A percentile compares a stretch with the other conserved stretches of the same genome.
These are phyloP conservation scores for Penicillium psychrofluorescens DNA, from an alignment of 495 filamentous ascomycete genomes.

Conservation along the genomic window DNA sequence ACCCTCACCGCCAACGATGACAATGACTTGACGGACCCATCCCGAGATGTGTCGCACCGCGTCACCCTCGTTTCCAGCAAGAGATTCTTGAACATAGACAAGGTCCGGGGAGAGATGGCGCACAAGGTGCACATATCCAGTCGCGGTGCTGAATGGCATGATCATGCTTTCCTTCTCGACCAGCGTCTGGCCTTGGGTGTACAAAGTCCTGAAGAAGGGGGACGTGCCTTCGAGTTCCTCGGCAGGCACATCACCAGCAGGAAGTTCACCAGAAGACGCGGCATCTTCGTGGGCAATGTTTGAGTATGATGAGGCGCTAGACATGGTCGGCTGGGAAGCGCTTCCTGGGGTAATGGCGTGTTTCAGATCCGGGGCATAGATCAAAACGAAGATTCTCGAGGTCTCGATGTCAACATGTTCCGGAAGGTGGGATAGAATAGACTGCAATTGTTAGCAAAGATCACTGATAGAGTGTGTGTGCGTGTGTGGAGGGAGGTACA, in stretches of 20 bases:
- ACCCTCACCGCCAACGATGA: slow-evolving; percentile 79
- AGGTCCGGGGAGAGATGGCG: slow-evolving; percentile 75
- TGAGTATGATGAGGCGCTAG: slow-evolving; percentile 79
- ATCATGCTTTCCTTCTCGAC: slow-evolving; percentile 81
- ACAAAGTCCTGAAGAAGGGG: slow-evolving; percentile 65
- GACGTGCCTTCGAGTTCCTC: slow-evolving; percentile 29
- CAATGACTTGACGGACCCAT: slow-evolving; percentile 78
- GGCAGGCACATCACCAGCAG: slow-evolving; percentile 26
- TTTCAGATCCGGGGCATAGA: slow-evolving; percentile 77
- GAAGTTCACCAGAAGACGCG: slow-evolving; percentile 57
- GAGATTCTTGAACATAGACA: slow-evolving; percentile 76
- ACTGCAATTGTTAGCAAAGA: slow-evolving; percentile 44
- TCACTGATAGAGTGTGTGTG: neutral
- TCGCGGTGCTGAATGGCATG: slow-evolving; percentile 74
- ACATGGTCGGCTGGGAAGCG: slow-evolving; percentile 43
- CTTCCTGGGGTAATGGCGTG: slow-evolving; percentile 41
- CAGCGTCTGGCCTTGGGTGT: slow-evolving; percentile 64
- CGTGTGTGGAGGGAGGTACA: slow-evolving; percentile 19
- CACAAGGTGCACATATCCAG: slow-evolving; percentile 74
- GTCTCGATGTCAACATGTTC: slow-evolving; percentile 59
- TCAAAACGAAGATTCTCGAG: slow-evolving; percentile 73
- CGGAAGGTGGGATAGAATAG: slow-evolving; percentile 82
- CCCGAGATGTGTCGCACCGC: slow-evolving; percentile 63
- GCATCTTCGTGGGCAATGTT: slow-evolving; percentile 75
- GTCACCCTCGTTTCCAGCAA: slow-evolving; percentile 64